These are phyloP conservation scores for Herpetomonas samuelpessoai DNA, from an alignment of 208 protist genomes.

Conservation along the genomic window DNA sequence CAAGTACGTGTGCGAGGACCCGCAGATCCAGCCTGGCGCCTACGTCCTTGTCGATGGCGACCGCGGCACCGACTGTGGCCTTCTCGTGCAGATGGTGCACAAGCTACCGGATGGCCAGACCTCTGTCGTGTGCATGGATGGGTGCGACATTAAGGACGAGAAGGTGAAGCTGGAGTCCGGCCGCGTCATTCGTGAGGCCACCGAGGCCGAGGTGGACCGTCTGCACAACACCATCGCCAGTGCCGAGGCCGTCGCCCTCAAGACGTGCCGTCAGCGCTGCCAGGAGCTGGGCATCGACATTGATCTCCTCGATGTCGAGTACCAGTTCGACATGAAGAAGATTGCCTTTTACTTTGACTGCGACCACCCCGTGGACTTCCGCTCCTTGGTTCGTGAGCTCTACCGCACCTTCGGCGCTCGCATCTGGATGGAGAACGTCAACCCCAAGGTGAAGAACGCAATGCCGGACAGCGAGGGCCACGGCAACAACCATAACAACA, in stretches of 20 bases:
- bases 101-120: slow-evolving; percentile 36
- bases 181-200: slow-evolving; percentile 64
- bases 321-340: slow-evolving; percentile 94
- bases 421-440: slow-evolving; percentile 93
- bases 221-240: slow-evolving; percentile 73
- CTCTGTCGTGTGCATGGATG: slow-evolving; percentile 67
- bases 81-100: slow-evolving; percentile 71
- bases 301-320: slow-evolving; percentile 80
- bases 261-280: slow-evolving; percentile 81
- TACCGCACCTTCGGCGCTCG: slow-evolving; percentile 88
- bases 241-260: slow-evolving; percentile 83
- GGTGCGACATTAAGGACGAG: slow-evolving; percentile 52
- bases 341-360: slow-evolving; percentile 92
- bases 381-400: slow-evolving; percentile 80
- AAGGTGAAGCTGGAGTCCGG: slow-evolving; percentile 81
- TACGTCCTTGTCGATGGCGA: slow-evolving; percentile 91
- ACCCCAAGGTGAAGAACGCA: slow-evolving; percentile 80
- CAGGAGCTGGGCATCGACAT: slow-evolving; percentile 82
- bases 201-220: slow-evolving; percentile 65
- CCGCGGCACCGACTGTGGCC: slow-evolving; percentile 80
- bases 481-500: slow-evolving; percentile 9
- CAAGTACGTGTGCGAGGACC: slow-evolving; percentile 64
- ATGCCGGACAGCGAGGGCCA: slow-evolving; percentile 48
- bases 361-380: slow-evolving; percentile 89
- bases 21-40: slow-evolving; percentile 54